Percentiles rank a stretch among this genome's conserved stretches.
phyloP scores from a whole-genome alignment of 2,329 filamentous ascomycete species.

The Paraphaeosphaeria sporulosa region DNA sequence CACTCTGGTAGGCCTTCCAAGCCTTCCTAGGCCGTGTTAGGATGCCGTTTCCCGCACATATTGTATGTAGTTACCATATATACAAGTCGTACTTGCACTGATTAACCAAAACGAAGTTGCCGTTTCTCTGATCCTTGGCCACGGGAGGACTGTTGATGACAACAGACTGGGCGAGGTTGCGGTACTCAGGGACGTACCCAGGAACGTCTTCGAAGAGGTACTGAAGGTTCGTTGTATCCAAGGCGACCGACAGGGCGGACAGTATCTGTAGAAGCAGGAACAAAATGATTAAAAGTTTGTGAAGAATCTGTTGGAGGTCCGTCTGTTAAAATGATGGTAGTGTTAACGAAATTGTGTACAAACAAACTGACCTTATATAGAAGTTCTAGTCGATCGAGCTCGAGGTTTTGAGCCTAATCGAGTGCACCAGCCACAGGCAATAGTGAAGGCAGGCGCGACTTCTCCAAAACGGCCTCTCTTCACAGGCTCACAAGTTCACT shows the following conservation, averaged over 20 bases:
- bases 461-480: not conserved
- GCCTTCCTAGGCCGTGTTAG: constrained; percentile 3
- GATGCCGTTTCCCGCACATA: not conserved
- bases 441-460: not conserved
- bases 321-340: not conserved
- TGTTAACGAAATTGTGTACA: no score
- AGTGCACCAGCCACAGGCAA: no score
- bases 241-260: not conserved
- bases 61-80: constrained; percentile 12
- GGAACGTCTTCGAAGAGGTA: not conserved
- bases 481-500: no score
- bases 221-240: not conserved
- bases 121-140: constrained; percentile 8
- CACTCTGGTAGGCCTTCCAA: not conserved
- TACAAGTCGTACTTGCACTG: constrained; percentile 21
- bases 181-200: not conserved
- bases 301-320: not conserved
- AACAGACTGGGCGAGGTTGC: not conserved
- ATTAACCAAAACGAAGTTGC: constrained; percentile 16
- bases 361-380: not conserved
- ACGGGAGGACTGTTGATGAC: not conserved
- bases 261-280: not conserved
- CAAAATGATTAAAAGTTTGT: not conserved
- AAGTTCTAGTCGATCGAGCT: not conserved
- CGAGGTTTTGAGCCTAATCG: no score